Percentiles rank a stretch among this genome's conserved stretches.
Evolutionary conservation across 345 rosid species (phyloP).

Genomic region (Balakata baccata): DNA sequence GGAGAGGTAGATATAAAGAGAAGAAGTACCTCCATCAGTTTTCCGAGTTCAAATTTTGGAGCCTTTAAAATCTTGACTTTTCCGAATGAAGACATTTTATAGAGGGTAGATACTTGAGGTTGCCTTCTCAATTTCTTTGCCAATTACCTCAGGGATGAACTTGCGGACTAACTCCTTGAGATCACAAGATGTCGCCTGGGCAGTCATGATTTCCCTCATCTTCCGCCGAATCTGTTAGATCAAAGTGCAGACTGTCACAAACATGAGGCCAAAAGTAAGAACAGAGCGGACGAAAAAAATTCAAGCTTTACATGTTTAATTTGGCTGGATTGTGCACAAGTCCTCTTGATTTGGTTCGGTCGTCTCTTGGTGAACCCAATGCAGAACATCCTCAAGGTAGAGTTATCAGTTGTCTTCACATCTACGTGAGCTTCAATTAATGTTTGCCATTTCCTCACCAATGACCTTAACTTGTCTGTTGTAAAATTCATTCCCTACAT

Average conservation of each 20-base stretch:
- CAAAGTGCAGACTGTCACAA: neutral
- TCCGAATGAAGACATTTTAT: constrained; percentile 83
- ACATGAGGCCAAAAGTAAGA: neutral
- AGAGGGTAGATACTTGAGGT: constrained; percentile 76
- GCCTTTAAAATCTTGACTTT: constrained; percentile 91
- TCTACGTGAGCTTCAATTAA: constrained; percentile 93
- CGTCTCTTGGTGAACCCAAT: constrained; percentile 93
- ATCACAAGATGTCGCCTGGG: constrained; percentile 83
- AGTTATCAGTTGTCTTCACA: constrained; percentile 89
- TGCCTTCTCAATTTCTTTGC: constrained; percentile 86
- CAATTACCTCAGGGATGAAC: constrained; percentile 81
- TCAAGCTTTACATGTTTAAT: constrained; percentile 54
- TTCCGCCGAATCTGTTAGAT: constrained; percentile 66
- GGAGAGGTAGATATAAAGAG: neutral
- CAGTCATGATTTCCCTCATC: constrained; percentile 87
- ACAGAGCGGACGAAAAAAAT: no score
- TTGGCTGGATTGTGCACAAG: constrained; percentile 95
- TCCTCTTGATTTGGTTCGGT: constrained; percentile 88
- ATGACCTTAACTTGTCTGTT: constrained; percentile 87
- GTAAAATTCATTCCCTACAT: constrained; percentile 92
- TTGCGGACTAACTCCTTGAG: constrained; percentile 79
- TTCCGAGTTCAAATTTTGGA: constrained; percentile 98
- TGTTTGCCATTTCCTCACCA: constrained; percentile 94
- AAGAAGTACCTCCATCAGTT: constrained; percentile 73
- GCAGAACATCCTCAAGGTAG: constrained; percentile 84